Evolutionary conservation across 768 basidiomycete species (phyloP).

Genomic region (Tephrocybe sp.): DNA sequence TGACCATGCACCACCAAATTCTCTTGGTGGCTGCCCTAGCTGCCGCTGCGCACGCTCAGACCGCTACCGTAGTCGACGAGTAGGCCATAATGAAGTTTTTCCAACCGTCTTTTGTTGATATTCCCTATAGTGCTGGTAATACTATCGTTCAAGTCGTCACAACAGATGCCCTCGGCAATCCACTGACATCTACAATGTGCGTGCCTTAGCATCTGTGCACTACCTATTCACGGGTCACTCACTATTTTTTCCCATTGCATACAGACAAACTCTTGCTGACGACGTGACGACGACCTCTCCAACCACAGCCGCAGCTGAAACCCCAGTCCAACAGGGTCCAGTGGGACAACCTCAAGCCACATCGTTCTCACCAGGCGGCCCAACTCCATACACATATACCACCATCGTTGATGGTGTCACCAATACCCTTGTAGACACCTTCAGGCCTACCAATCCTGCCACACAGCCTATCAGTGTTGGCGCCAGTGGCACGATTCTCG

Average conservation of each 20-base stretch:
- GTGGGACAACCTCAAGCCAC: conserved; percentile 52
- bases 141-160: conserved; percentile 46
- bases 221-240: too few species aligned
- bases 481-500: conserved; percentile 32
- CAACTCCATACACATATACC: conserved; percentile 50
- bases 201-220: background rate
- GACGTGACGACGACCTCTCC: conserved; percentile 21
- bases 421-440: conserved; percentile 30
- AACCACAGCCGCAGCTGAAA: conserved; percentile 15
- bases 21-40: conserved; percentile 18
- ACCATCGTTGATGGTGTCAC: conserved; percentile 41
- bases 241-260: conserved; percentile 11
- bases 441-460: conserved; percentile 38
- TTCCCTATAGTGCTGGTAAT: conserved; percentile 36
- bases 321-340: conserved; percentile 41
- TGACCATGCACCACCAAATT: conserved; percentile 16
- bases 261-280: conserved; percentile 16
- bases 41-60: conserved; percentile 39
- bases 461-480: conserved; percentile 23
- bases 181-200: conserved; percentile 17
- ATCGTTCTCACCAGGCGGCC: conserved; percentile 38
- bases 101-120: background rate
- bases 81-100: conserved; percentile 27
- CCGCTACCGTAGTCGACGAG: conserved; percentile 44
- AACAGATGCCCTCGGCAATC: conserved; percentile 6